Percentiles rank a stretch among this genome's conserved stretches.
Conservation (phyloP, 352 stramenopile genomes). For the Phytopythium mirpurense region DNA sequence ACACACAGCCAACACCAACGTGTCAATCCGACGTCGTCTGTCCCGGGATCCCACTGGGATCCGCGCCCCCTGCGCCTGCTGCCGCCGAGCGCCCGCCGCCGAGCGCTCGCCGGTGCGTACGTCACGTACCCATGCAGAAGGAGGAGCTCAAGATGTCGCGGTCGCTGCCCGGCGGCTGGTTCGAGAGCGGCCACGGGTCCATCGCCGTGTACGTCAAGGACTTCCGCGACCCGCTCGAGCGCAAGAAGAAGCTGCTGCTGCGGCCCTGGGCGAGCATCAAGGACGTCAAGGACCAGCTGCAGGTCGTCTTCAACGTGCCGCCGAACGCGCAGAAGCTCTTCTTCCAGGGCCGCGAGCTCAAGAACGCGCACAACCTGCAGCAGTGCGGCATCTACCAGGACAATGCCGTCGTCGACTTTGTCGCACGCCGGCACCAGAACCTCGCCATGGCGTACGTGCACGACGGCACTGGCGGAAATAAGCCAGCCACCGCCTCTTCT, state of each 20-base stretch:
- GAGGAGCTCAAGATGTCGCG: constrained; percentile 55
- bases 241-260: constrained; percentile 81
- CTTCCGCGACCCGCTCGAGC: constrained; percentile 74
- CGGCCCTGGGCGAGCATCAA: constrained; percentile 77
- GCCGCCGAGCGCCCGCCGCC: neutral
- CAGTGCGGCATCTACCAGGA: constrained; percentile 83
- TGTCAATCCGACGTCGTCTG: neutral
- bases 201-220: constrained; percentile 72
- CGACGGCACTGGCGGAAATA: constrained; percentile 8
- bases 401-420: constrained; percentile 72
- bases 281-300: constrained; percentile 82
- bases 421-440: constrained; percentile 57
- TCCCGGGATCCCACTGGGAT: neutral
- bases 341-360: constrained; percentile 76
- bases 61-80: neutral
- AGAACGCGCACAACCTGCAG: constrained; percentile 79
- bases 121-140: constrained; percentile 15
- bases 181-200: constrained; percentile 69
- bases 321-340: constrained; percentile 78
- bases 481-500: no score
- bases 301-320: constrained; percentile 79
- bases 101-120: neutral
- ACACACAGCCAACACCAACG: no score
- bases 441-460: constrained; percentile 38
- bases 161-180: constrained; percentile 67